Percentiles rank a stretch among this genome's conserved stretches.
phyloP scores from a whole-genome alignment of 176 grass and related monocot genomes.

The Echinochloa phyllopogon region DNA sequence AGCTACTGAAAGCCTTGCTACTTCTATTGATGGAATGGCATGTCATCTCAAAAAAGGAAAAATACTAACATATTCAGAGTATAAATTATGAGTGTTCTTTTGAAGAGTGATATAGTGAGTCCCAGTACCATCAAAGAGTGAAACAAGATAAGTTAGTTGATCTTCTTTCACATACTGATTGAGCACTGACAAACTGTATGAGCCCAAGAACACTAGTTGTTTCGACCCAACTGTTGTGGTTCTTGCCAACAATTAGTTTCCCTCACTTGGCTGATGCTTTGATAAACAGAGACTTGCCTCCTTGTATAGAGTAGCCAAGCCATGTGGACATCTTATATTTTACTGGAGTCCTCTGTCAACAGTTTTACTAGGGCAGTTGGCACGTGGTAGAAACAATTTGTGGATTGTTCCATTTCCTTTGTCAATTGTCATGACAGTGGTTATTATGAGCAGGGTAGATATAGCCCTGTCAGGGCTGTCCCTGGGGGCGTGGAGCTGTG shows the following conservation, averaged over 20 bases:
- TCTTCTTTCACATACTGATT: not conserved
- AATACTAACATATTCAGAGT: no score
- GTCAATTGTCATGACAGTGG: not conserved
- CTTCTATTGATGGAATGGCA: not conserved
- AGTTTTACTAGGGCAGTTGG: conserved; percentile 16
- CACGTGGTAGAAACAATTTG: conserved; percentile 19
- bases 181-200: not conserved
- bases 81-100: conserved; percentile 8
- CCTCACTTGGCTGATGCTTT: not conserved
- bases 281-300: not conserved
- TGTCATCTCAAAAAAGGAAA: not conserved
- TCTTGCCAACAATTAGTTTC: not conserved
- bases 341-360: not conserved
- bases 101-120: not conserved
- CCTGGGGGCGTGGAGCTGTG: no score
- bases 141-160: not conserved
- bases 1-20: not conserved
- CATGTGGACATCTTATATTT: conserved; percentile 21
- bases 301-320: conserved; percentile 7
- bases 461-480: no score
- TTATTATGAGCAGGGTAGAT: not conserved
- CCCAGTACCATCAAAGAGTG: not conserved
- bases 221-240: not conserved
- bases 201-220: not conserved
- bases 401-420: conserved; percentile 34